These are phyloP conservation scores for Lentinula detonsa DNA, from an alignment of 768 basidiomycete species.

Conservation along the genomic window DNA sequence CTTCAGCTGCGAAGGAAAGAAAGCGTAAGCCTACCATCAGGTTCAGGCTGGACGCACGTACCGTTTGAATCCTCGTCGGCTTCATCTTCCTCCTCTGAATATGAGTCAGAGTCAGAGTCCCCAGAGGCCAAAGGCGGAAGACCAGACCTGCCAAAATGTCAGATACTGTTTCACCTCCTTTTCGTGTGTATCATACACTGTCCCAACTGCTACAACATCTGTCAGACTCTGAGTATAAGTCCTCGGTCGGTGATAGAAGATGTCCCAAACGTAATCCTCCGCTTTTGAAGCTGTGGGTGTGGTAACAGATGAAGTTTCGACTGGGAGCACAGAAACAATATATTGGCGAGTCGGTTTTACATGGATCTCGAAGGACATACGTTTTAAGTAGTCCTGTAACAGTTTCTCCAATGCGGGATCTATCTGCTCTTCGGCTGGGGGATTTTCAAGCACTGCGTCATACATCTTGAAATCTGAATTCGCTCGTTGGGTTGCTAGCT, in stretches of 20 bases:
- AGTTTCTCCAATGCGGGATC: conserved; percentile 71
- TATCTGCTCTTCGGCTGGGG: conserved; percentile 19
- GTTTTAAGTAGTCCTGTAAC: conserved; percentile 65
- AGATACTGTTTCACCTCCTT: not conserved
- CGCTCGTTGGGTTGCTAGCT: conserved; percentile 25
- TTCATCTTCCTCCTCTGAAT: conserved; percentile 65
- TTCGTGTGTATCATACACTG: conserved; percentile 39
- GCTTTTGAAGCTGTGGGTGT: conserved; percentile 5
- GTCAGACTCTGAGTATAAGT: conserved; percentile 46
- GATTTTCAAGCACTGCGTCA: conserved; percentile 52
- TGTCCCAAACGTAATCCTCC: conserved; percentile 78
- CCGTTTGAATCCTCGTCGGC: conserved; percentile 86
- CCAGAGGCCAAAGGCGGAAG: conserved; percentile 53
- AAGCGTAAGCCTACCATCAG: not conserved
- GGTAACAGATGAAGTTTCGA: conserved; percentile 10
- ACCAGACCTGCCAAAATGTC: conserved; percentile 41
- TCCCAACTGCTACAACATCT: conserved; percentile 51
- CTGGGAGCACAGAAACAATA: conserved; percentile 13
- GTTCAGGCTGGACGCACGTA: conserved; percentile 19
- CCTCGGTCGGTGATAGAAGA: conserved; percentile 69
- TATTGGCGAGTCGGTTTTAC: not conserved
- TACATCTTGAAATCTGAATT: conserved; percentile 57
- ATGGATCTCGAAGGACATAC: conserved; percentile 28
- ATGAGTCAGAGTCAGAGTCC: conserved; percentile 54
- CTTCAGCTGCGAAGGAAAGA: conserved; percentile 48